Base-by-base conservation (phyloP, 768 basidiomycete species). In the Termitomyces sp. region DNA sequence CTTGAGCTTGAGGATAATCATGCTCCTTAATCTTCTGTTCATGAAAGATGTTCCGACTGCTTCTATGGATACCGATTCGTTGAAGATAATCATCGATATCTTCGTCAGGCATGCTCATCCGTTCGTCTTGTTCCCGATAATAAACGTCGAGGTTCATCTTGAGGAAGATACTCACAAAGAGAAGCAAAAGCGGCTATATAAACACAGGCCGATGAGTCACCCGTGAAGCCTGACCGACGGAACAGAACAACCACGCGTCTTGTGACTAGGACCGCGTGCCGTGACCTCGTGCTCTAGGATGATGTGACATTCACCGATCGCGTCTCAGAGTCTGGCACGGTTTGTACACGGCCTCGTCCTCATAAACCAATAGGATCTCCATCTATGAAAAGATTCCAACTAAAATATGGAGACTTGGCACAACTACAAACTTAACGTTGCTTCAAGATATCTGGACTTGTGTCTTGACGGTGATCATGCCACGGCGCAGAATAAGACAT, bases 101-200 rank as follows among this genome's bases (percentile, higher is more conserved):
- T 68, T 86, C 83, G 43, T 85, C 81, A 3, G 83, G 81, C 17
- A 82, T 61, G 50, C 74, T 77, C 83, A 86, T 83, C 9, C 76
- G 77, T 57, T 71, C 72, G 55, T 86, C 82, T 69, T 83, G 83
- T 69, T 86, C 86, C 25, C 69, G 70, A 65, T 82, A 87, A 63
- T 84, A 86, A 1, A 72, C 70, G 11, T 84, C 76, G 12, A 79
- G 36, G 59, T 79, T 76, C 45, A 75, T 69, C 64, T 73, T 70
- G 60, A 69, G 59, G 52, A 38, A 38, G 40, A 40, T 59, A 1
- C 43, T 17, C n/a, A 15, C 8, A 43, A 17, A 50, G 34, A 51
- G 25, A 48, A 55, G 20, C 5, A 10, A 59, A 46, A 52, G 54
- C 60, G 52, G 56, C 25, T 63, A 63, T 67, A 60, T 62, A 63